Evolutionary conservation across 768 basidiomycete species (phyloP).

Genomic region (Leccinum disarticulatum): DNA sequence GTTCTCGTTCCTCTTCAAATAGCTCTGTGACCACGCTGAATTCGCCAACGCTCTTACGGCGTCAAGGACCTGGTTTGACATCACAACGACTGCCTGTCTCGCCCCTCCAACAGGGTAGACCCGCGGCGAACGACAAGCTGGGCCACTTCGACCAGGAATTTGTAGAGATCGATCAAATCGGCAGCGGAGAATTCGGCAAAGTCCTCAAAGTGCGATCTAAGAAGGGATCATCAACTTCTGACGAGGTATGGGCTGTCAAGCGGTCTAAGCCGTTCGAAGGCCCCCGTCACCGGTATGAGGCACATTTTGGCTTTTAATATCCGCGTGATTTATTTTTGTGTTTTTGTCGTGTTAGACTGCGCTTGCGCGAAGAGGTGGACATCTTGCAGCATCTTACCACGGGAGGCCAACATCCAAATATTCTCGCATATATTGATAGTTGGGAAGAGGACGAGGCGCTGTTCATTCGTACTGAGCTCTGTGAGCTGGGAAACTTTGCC

Average conservation of each 20-base stretch:
- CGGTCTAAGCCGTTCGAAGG: conserved; percentile 93
- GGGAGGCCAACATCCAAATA: conserved; percentile 62
- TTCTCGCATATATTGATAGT: conserved; percentile 86
- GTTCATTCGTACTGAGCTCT: conserved; percentile 93
- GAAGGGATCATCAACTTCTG: conserved; percentile 43
- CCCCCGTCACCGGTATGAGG: conserved; percentile 78
- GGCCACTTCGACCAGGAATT: conserved; percentile 83
- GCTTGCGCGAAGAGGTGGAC: conserved; percentile 93
- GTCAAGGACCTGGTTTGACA: conserved; percentile 26
- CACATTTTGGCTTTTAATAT: conserved; percentile 8
- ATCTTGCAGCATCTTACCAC: conserved; percentile 74
- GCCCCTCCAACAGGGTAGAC: conserved; percentile 22
- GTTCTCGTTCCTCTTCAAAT: conserved; percentile 58
- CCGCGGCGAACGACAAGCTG: conserved; percentile 48
- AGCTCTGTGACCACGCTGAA: conserved; percentile 46
- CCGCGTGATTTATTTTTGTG: conserved; percentile 20
- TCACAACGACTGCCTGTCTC: conserved; percentile 27
- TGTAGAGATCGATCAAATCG: conserved; percentile 75
- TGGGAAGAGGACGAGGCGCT: conserved; percentile 92
- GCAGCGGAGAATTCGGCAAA: conserved; percentile 91
- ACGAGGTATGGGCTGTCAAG: conserved; percentile 81
- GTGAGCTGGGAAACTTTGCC: conserved; percentile 88
- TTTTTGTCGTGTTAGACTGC: conserved; percentile 48
- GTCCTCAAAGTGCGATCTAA: conserved; percentile 84
- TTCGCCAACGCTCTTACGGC: conserved; percentile 45